These are phyloP conservation scores for Asterochloris erici DNA, from an alignment of 139 green algal genomes.

Conservation along the genomic window DNA sequence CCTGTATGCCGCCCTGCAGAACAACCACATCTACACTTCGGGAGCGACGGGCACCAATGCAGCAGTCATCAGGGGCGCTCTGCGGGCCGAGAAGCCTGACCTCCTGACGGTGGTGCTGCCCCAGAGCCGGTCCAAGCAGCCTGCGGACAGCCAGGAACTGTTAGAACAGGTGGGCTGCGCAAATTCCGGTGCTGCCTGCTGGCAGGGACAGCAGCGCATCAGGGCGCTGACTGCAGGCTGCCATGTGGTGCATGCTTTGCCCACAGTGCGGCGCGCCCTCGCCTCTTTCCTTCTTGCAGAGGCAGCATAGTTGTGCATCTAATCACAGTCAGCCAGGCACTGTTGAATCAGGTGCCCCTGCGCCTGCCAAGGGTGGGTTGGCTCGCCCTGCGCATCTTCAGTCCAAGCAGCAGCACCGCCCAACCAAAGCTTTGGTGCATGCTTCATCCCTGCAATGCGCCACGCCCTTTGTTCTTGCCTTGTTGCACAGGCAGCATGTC, in stretches of 20 bases:
- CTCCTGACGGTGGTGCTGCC: slow-evolving; percentile 96
- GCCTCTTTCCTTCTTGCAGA: not conserved
- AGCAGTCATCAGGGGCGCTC: slow-evolving; percentile 93
- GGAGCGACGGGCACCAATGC: slow-evolving; percentile 96
- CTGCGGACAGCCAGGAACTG: slow-evolving; percentile 90
- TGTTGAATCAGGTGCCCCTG: too few relatives aligned
- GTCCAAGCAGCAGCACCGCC: too few relatives aligned
- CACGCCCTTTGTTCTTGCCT: too few relatives aligned
- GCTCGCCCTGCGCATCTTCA: too few relatives aligned
- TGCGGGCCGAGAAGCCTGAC: slow-evolving; percentile 89
- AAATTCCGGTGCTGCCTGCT: too few relatives aligned
- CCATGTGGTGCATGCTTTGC: too few relatives aligned
- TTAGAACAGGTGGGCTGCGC: slow-evolving; percentile 61
- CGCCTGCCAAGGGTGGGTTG: too few relatives aligned
- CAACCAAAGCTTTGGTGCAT: too few relatives aligned
- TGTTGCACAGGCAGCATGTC: not conserved
- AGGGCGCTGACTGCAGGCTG: too few relatives aligned
- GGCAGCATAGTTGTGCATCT: not conserved
- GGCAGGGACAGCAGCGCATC: too few relatives aligned
- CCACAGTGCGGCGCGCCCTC: too few relatives aligned
- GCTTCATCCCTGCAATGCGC: too few relatives aligned
- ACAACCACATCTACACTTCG: slow-evolving; percentile 97
- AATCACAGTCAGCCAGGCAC: slow-evolving; percentile 38
- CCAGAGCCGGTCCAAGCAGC: slow-evolving; percentile 84
- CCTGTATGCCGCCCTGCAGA: slow-evolving; percentile 40